phyloP scores from a whole-genome alignment of 2,329 filamentous ascomycete species.

The Exserohilum turcica region DNA sequence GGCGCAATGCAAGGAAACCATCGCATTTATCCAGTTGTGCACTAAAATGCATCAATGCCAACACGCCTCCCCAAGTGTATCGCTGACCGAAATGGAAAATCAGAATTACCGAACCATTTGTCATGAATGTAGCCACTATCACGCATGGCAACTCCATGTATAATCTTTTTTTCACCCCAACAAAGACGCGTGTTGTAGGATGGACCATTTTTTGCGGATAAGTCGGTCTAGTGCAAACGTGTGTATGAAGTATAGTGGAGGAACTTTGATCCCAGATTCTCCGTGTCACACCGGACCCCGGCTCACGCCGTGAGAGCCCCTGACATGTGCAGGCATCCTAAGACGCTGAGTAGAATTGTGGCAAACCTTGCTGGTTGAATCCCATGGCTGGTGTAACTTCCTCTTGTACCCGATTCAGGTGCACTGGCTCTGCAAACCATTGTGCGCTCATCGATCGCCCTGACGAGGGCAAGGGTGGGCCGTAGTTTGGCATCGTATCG shows the following conservation, averaged over 20 bases:
- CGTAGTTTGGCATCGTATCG: constrained; percentile 28
- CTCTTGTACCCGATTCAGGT: constrained; percentile 44
- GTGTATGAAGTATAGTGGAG: not conserved
- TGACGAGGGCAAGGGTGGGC: constrained; percentile 34
- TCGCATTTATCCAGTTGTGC: not conserved
- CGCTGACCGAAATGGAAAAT: not conserved
- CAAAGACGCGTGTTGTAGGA: not conserved
- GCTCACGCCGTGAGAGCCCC: not conserved
- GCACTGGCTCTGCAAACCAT: constrained; percentile 42
- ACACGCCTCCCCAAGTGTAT: not conserved
- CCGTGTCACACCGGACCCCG: not conserved
- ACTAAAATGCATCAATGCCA: not conserved
- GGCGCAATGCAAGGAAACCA: not conserved
- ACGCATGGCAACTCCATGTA: constrained; percentile 8
- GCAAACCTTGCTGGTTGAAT: constrained; percentile 35
- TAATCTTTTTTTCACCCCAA: constrained; percentile 2
- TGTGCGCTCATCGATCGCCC: constrained; percentile 44
- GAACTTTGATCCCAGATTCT: not conserved
- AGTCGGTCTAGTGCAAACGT: not conserved
- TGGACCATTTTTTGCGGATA: not conserved
- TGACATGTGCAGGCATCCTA: constrained; percentile 11
- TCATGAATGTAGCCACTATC: constrained; percentile 1
- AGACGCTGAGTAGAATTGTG: constrained; percentile 39
- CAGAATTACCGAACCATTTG: not conserved
- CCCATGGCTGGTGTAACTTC: constrained; percentile 38